Percentiles rank a stretch among this genome's conserved stretches.
Conservation (phyloP, 2,329 filamentous ascomycete genomes). For the Aspergillus ibericus region DNA sequence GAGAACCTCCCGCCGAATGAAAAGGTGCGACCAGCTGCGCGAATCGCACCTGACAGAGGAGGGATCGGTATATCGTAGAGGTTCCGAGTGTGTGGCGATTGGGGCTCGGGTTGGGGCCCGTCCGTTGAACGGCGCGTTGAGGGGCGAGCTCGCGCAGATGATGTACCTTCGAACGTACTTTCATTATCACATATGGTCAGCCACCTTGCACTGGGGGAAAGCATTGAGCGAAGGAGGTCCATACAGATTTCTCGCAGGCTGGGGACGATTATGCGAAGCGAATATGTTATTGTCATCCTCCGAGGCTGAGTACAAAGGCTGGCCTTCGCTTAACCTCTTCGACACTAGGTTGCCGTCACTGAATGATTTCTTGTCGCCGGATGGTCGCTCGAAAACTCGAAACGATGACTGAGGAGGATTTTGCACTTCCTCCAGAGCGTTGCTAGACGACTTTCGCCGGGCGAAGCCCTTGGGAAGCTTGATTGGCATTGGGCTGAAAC, state of each 20-base stretch:
- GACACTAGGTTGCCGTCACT: slow-evolving; percentile 40
- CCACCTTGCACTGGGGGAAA: not conserved
- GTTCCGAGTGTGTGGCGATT: slow-evolving; percentile 38
- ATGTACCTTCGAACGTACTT: slow-evolving; percentile 46
- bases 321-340: slow-evolving; percentile 37
- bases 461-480: slow-evolving; percentile 56
- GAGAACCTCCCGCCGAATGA: slow-evolving; percentile 52
- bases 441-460: slow-evolving; percentile 57
- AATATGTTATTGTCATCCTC: slow-evolving; percentile 45
- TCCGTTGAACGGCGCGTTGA: slow-evolving; percentile 59
- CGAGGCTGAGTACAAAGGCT: slow-evolving; percentile 34
- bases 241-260: slow-evolving; percentile 40
- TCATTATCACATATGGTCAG: slow-evolving; percentile 44
- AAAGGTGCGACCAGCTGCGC: slow-evolving; percentile 53
- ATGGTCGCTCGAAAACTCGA: slow-evolving; percentile 54
- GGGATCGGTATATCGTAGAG: slow-evolving; percentile 45
- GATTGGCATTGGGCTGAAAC: slow-evolving; percentile 50
- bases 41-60: slow-evolving; percentile 43
- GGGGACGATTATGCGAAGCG: slow-evolving; percentile 33
- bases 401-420: slow-evolving; percentile 50
- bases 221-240: slow-evolving; percentile 17
- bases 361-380: slow-evolving; percentile 44
- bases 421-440: slow-evolving; percentile 52
- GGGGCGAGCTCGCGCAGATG: slow-evolving; percentile 55
- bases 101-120: slow-evolving; percentile 41